These are phyloP conservation scores for Auricularia sp. DNA, from an alignment of 768 basidiomycete species.

Conservation along the genomic window DNA sequence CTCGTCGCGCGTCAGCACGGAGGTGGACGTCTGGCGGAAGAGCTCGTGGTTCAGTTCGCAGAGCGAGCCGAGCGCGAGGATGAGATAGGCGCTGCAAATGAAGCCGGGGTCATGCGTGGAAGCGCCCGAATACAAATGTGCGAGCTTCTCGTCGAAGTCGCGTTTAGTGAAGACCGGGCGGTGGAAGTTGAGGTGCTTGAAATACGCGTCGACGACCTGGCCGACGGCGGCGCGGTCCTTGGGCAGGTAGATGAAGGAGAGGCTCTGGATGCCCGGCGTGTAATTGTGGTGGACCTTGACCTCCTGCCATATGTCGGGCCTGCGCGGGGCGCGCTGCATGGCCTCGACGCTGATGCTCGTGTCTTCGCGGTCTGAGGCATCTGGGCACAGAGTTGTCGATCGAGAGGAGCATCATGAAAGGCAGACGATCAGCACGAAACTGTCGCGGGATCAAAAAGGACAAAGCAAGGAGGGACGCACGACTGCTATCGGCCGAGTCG, in stretches of 20 bases:
- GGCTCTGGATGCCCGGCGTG: not conserved
- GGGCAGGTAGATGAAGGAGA: conserved; percentile 48
- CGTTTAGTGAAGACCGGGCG: conserved; percentile 63
- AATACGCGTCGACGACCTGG: conserved; percentile 60
- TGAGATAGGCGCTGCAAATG: conserved; percentile 65
- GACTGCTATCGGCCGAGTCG: not conserved
- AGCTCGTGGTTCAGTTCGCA: conserved; percentile 63
- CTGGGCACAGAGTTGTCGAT: not conserved
- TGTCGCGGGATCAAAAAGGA: not conserved
- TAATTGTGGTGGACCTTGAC: conserved; percentile 6
- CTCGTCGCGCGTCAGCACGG: not conserved
- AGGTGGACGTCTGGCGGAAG: not conserved
- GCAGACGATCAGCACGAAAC: not conserved
- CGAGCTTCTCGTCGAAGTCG: conserved; percentile 56
- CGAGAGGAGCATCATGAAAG: not conserved
- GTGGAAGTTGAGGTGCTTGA: conserved; percentile 65
- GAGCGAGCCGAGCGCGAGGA: conserved; percentile 72
- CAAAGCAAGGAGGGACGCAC: not conserved
- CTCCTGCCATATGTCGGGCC: conserved; percentile 3
- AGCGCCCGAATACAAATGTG: conserved; percentile 53
- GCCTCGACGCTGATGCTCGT: not conserved
- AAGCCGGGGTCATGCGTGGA: conserved; percentile 63
- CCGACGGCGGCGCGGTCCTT: conserved; percentile 61
- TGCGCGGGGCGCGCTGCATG: not conserved
- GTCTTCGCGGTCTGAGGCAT: not conserved